These are phyloP conservation scores for Phaffia rhodozyma DNA, from an alignment of 1,284 basidiomycete genomes.

Conservation along the genomic window DNA sequence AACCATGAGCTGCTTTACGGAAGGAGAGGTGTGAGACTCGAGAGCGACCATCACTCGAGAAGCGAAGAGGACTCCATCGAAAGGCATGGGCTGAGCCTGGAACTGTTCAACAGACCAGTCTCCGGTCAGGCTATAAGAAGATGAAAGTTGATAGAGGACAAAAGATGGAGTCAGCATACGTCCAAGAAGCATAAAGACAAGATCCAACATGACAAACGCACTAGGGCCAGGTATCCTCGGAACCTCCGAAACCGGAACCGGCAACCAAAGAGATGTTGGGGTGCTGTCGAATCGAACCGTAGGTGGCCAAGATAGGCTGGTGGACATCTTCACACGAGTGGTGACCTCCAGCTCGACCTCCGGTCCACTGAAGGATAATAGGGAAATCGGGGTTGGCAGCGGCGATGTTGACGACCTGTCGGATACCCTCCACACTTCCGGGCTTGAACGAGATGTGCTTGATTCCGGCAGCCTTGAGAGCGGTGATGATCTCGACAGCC, in stretches of 20 bases:
- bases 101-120: constrained; percentile 81
- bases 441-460: constrained; percentile 96
- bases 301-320: constrained; percentile 85
- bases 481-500: constrained; percentile 80
- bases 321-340: constrained; percentile 99
- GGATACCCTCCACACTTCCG: constrained; percentile 90
- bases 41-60: constrained; percentile 97
- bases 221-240: constrained; percentile 94
- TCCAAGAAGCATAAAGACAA: neutral
- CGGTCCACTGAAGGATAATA: constrained; percentile 98
- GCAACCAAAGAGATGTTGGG: constrained; percentile 80
- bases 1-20: constrained; percentile 93
- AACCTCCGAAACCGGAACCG: constrained; percentile 93
- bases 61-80: constrained; percentile 92
- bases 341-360: constrained; percentile 96
- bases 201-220: constrained; percentile 18
- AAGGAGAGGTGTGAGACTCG: constrained; percentile 87
- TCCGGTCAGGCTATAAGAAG: constrained; percentile 52
- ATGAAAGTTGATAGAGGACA: neutral
- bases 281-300: constrained; percentile 77
- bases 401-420: constrained; percentile 93
- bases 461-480: constrained; percentile 64
- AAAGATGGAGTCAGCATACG: neutral
- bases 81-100: constrained; percentile 91
- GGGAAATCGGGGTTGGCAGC: constrained; percentile 90